Evolutionary conservation across 176 grass and related monocot species (phyloP).

Genomic region (Aegilops tauschii): DNA sequence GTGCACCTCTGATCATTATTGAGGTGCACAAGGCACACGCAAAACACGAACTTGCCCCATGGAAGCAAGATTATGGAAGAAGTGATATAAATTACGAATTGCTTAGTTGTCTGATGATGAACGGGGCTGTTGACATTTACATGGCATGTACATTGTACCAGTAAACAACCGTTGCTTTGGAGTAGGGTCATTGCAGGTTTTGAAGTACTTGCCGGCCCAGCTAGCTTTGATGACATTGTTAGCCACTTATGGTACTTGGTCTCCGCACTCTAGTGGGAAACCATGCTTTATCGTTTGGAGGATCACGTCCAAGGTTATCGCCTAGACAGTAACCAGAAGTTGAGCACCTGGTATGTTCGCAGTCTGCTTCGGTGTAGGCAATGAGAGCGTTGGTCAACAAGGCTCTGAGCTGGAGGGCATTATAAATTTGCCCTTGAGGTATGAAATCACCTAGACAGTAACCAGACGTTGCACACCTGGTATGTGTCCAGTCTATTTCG

Average conservation of each 20-base stretch:
- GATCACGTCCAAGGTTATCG: neutral
- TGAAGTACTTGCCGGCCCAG: neutral
- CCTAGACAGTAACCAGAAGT: conserved; percentile 3
- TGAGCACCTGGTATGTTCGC: neutral
- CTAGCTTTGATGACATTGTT: neutral
- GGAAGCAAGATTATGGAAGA: neutral
- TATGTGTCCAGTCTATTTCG: neutral
- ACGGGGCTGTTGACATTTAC: neutral
- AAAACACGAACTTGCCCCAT: neutral
- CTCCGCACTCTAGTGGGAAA: neutral
- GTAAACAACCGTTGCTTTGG: neutral
- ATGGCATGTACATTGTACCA: neutral
- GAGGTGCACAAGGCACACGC: neutral
- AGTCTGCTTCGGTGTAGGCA: neutral
- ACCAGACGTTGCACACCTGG: too few species aligned
- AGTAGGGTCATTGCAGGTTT: neutral
- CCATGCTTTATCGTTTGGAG: neutral
- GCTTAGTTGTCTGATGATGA: neutral
- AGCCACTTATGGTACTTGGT: neutral
- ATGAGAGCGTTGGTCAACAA: neutral
- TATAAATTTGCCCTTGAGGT: neutral
- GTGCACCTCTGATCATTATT: neutral
- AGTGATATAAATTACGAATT: neutral
- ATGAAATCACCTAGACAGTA: neutral
- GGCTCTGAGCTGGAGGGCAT: neutral